A percentile compares a stretch with the other conserved stretches of the same genome.
These are phyloP conservation scores for Asterella californica DNA, from an alignment of 225 moss, liverwort and hornwort species.

Conservation along the genomic window DNA sequence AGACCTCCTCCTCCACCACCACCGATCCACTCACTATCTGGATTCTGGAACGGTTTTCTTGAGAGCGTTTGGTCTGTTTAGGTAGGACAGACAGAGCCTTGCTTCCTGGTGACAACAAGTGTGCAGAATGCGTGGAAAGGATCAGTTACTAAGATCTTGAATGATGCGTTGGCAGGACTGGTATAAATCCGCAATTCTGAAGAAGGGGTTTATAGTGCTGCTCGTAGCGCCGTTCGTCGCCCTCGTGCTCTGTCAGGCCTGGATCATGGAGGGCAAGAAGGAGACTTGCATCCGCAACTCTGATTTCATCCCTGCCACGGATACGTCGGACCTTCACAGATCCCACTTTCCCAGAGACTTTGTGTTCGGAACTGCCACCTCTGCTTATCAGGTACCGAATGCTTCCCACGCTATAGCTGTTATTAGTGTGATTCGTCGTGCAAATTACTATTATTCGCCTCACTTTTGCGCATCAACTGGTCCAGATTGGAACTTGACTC, in stretches of 20 bases:
- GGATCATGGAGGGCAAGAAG: constrained; percentile 23
- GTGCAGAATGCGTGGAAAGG: too few relatives aligned
- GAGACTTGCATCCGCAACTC: constrained; percentile 11
- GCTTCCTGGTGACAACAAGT: too few relatives aligned
- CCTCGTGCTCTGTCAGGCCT: constrained; percentile 29
- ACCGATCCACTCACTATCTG: too few relatives aligned
- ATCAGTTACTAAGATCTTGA: too few relatives aligned
- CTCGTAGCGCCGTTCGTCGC: constrained; percentile 25
- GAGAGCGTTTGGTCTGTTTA: too few relatives aligned
- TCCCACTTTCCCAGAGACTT: constrained; percentile 56
- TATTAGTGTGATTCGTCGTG: background rate
- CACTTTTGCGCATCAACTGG: too few relatives aligned
- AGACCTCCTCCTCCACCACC: too few relatives aligned
- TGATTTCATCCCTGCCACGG: background rate
- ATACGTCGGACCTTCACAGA: constrained; percentile 33
- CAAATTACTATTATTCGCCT: background rate
- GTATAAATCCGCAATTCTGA: background rate
- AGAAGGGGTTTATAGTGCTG: constrained; percentile 19
- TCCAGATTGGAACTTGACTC: background rate
- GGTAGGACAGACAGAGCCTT: too few relatives aligned
- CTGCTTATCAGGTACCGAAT: constrained; percentile 60
- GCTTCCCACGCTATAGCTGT: background rate
- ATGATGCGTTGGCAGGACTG: too few relatives aligned
- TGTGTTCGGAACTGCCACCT: constrained; percentile 64
- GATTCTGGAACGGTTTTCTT: too few relatives aligned